Conservation (phyloP, 2,329 filamentous ascomycete genomes). For the Pezicula carpinea region DNA sequence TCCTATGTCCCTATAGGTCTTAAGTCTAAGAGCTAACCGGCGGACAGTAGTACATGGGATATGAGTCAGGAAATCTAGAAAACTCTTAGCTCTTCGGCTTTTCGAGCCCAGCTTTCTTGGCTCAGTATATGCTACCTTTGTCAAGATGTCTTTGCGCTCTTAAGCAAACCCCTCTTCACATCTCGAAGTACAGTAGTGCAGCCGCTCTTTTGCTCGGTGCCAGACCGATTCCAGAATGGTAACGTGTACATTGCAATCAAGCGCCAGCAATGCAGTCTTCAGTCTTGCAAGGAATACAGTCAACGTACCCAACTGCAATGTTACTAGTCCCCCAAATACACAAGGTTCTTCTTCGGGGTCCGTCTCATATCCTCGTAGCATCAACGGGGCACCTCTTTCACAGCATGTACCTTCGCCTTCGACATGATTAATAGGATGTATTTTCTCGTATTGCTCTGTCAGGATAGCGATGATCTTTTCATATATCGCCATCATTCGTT, state of each 20-base stretch:
- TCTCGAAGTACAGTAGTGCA: neutral
- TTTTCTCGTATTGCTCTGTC: neutral
- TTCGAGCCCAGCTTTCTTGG: neutral
- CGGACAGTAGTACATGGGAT: too few relatives aligned
- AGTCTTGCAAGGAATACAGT: neutral
- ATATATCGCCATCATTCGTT: neutral
- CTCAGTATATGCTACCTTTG: neutral
- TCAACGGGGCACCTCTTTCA: neutral
- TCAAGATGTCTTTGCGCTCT: too few relatives aligned
- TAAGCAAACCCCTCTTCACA: neutral
- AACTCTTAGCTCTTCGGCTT: too few relatives aligned
- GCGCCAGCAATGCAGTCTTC: neutral
- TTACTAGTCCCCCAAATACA: constrained; percentile 1
- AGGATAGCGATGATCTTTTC: neutral
- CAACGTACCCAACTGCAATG: constrained; percentile 1
- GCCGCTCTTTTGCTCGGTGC: neutral
- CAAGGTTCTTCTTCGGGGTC: constrained; percentile 1
- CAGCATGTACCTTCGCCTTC: neutral
- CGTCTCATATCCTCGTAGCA: neutral
- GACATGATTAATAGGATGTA: neutral
- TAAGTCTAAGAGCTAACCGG: too few relatives aligned
- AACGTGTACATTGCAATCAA: neutral
- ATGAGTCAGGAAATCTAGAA: too few relatives aligned
- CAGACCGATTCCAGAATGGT: neutral
- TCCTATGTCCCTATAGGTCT: too few relatives aligned